A percentile compares a stretch with the other conserved stretches of the same genome.
phyloP scores from a whole-genome alignment of 345 rosid species.

The Sisymbrium irio region DNA sequence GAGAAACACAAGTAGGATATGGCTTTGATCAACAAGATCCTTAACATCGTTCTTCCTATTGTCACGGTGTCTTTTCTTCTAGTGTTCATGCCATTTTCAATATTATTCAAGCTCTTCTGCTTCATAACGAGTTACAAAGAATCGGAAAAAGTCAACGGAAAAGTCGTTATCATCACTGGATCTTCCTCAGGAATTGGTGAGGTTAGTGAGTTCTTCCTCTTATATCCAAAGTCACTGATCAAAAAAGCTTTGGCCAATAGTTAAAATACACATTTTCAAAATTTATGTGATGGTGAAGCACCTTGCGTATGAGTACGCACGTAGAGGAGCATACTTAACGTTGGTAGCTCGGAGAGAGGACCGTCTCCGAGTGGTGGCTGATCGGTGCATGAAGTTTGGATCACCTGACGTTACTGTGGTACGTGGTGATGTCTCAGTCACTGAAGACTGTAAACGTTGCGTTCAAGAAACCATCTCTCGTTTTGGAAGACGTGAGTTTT shows the following conservation, averaged over 20 bases:
- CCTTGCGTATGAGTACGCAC: slow-evolving; percentile 27
- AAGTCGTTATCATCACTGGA: slow-evolving; percentile 53
- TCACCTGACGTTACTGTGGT: slow-evolving; percentile 33
- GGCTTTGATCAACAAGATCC: slow-evolving; percentile 41
- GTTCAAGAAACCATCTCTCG: slow-evolving; percentile 29
- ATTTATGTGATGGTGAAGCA: slow-evolving; percentile 8
- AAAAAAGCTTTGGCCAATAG: background rate
- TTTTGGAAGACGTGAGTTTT: slow-evolving; percentile 27
- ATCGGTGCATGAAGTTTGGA: slow-evolving; percentile 26
- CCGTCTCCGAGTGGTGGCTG: slow-evolving; percentile 27
- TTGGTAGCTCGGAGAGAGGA: slow-evolving; percentile 38
- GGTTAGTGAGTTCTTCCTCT: slow-evolving; percentile 28
- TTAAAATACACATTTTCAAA: background rate
- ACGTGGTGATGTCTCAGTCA: slow-evolving; percentile 34
- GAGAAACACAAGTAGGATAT: slow-evolving; percentile 7
- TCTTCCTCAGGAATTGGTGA: slow-evolving; percentile 67
- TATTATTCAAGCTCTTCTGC: slow-evolving; percentile 33
- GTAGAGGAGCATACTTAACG: slow-evolving; percentile 33
- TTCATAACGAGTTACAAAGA: slow-evolving; percentile 21
- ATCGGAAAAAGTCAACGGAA: slow-evolving; percentile 42
- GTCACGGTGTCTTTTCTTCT: slow-evolving; percentile 38
- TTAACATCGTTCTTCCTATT: slow-evolving; percentile 42
- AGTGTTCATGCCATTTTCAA: slow-evolving; percentile 41
- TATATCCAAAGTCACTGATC: background rate
- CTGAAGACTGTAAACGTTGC: slow-evolving; percentile 35